Conservation (phyloP, 2,329 filamentous ascomycete genomes). For the Raffaelea deltoideospora region DNA sequence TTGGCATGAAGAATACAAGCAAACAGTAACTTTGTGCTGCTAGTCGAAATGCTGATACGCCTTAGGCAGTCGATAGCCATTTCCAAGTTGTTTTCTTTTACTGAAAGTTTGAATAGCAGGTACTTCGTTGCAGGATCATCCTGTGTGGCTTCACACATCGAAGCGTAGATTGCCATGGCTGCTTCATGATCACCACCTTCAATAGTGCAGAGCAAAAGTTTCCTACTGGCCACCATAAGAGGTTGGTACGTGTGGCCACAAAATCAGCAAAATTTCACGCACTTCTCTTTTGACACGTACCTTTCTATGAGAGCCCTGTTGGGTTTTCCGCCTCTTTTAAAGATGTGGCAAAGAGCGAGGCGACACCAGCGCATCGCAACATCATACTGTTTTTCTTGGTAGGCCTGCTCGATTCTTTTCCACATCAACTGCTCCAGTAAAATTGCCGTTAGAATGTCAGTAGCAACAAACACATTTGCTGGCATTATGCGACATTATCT, state of each 20-base stretch:
- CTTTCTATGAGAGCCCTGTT: slow-evolving; percentile 57
- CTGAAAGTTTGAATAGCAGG: slow-evolving; percentile 58
- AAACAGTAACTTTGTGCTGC: slow-evolving; percentile 52
- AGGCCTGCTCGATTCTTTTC: slow-evolving; percentile 55
- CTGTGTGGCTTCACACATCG: slow-evolving; percentile 42
- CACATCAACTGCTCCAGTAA: slow-evolving; percentile 52
- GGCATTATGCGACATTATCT: slow-evolving; percentile 25
- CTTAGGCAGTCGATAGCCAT: slow-evolving; percentile 50
- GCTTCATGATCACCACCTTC: slow-evolving; percentile 36
- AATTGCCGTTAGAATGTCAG: slow-evolving; percentile 1
- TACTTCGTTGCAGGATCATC: slow-evolving; percentile 54
- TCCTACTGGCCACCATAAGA: too few species aligned
- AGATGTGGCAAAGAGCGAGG: slow-evolving; percentile 50
- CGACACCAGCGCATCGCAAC: slow-evolving; percentile 55
- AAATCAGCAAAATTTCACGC: too few species aligned
- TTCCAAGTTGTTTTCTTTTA: slow-evolving; percentile 41
- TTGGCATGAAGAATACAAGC: slow-evolving; percentile 71
- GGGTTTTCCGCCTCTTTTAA: slow-evolving; percentile 46
- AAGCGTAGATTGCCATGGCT: slow-evolving; percentile 38
- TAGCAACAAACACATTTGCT: too few species aligned
- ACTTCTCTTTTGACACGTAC: slow-evolving; percentile 19
- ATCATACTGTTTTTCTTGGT: slow-evolving; percentile 34
- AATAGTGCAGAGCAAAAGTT: slow-evolving; percentile 56
- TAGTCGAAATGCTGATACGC: slow-evolving; percentile 35
- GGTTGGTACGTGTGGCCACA: too few species aligned